Conservation (phyloP, 208 protist genomes). For the Wallacemonas sp. region DNA sequence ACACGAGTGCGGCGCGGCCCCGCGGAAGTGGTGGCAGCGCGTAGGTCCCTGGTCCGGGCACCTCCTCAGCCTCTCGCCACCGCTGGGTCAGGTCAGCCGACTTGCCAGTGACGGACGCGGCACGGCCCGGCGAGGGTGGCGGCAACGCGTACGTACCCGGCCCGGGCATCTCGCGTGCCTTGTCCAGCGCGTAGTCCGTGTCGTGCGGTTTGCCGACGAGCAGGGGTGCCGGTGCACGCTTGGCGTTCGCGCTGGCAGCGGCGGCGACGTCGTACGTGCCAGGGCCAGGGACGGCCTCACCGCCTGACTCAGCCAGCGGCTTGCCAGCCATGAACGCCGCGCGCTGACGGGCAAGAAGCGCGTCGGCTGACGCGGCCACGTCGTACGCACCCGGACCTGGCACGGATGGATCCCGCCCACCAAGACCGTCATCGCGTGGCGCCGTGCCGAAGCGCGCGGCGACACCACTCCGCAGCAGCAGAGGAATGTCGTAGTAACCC, state of each 20-base stretch:
- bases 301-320: background rate
- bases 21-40: background rate
- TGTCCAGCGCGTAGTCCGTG: background rate
- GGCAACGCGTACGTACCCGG: constrained; percentile 30
- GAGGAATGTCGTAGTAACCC: constrained; percentile 38
- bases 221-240: constrained; percentile 2
- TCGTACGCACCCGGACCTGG: constrained; percentile 33
- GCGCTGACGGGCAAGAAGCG: constrained; percentile 18
- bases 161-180: constrained; percentile 20
- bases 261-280: constrained; percentile 38
- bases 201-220: constrained; percentile 13
- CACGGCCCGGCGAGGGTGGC: background rate
- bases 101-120: constrained; percentile 8
- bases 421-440: background rate
- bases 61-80: constrained; percentile 1
- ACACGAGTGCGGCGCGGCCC: background rate
- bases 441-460: constrained; percentile 29
- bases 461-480: background rate
- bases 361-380: background rate
- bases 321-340: constrained; percentile 19
- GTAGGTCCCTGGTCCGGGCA: constrained; percentile 38
- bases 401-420: background rate
- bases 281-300: constrained; percentile 30
- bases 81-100: background rate
- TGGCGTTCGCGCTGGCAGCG: background rate